Percentiles rank a stretch among this genome's conserved stretches.
Conservation (phyloP, 139 green algal genomes). For the Pseudopediastrum boryanum region DNA sequence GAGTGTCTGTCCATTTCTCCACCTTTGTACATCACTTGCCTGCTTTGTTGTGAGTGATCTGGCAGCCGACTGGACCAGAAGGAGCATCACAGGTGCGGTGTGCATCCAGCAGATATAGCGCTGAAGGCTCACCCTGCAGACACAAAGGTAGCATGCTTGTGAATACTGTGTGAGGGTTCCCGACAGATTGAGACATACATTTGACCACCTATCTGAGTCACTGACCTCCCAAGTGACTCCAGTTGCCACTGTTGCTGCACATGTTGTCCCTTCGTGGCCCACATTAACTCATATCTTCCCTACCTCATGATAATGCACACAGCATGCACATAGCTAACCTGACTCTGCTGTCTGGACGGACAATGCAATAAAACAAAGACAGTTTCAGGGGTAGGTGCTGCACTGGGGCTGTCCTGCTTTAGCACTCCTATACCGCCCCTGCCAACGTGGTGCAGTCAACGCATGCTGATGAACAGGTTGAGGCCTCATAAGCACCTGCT, state of each 20-base stretch:
- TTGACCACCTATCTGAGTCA: not conserved
- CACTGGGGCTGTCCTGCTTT: not conserved
- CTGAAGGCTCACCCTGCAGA: constrained; percentile 45
- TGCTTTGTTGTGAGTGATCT: too few relatives aligned
- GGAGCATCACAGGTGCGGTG: constrained; percentile 49
- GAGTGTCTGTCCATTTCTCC: too few relatives aligned
- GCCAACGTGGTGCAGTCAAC: not conserved
- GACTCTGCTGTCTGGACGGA: too few relatives aligned
- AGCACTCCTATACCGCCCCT: not conserved
- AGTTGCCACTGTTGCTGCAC: not conserved
- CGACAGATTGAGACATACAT: constrained; percentile 11
- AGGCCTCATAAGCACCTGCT: not conserved
- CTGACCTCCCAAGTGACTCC: not conserved
- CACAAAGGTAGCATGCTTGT: too few relatives aligned
- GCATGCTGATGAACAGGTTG: not conserved
- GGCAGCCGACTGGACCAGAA: constrained; percentile 48
- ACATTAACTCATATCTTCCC: too few relatives aligned
- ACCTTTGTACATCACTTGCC: too few relatives aligned
- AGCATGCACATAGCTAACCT: too few relatives aligned
- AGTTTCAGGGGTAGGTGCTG: too few relatives aligned
- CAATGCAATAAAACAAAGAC: too few relatives aligned
- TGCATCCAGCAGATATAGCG: constrained; percentile 60
- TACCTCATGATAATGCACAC: too few relatives aligned
- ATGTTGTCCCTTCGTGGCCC: too few relatives aligned
- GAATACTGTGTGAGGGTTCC: not conserved